phyloP scores from a whole-genome alignment of 176 grass and related monocot species.

The Dactylis glomerata region DNA sequence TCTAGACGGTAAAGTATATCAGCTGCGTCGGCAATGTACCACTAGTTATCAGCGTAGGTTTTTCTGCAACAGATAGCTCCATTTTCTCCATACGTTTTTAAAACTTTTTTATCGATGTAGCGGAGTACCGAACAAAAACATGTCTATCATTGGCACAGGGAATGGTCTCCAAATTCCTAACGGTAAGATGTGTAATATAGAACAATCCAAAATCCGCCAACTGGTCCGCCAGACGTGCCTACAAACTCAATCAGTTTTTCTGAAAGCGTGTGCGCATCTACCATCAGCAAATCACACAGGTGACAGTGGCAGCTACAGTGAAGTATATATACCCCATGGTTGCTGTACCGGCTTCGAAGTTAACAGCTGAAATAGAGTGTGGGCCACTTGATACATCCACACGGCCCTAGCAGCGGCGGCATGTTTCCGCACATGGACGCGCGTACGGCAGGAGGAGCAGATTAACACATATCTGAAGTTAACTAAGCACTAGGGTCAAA shows the following conservation, averaged over 20 bases:
- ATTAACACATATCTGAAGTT: not conserved
- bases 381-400: not conserved
- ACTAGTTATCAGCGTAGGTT: too few relatives aligned
- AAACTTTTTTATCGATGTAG: not conserved
- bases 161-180: not conserved
- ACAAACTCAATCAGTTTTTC: not conserved
- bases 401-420: not conserved
- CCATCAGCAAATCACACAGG: not conserved
- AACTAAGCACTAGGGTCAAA: conserved; percentile 1
- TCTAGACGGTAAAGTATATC: too few relatives aligned
- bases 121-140: not conserved
- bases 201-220: not conserved
- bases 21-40: not conserved
- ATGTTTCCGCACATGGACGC: not conserved
- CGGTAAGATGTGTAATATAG: not conserved
- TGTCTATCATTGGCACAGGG: not conserved
- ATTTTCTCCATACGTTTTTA: not conserved
- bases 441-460: not conserved
- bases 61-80: not conserved
- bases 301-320: not conserved
- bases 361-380: conserved; percentile 2
- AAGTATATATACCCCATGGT: not conserved
- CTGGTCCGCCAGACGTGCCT: not conserved
- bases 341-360: not conserved
- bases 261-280: not conserved